A percentile compares a stretch with the other conserved stretches of the same genome.
phyloP scores from a whole-genome alignment of 139 green algal genomes.

The Eudorina sp. region DNA sequence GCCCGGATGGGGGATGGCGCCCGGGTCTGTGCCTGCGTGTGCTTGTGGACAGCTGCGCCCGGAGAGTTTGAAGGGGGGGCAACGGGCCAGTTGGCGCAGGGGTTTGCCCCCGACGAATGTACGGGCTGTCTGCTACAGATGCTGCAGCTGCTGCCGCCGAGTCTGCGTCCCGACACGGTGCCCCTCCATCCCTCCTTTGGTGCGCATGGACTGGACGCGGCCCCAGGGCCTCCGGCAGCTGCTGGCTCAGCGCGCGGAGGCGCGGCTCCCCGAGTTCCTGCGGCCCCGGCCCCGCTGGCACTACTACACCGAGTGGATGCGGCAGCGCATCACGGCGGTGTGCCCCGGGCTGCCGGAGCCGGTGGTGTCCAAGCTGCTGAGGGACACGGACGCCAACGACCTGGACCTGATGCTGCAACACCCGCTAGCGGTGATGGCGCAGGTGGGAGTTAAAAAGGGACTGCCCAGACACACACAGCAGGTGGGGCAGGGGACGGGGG shows the following conservation, averaged over 20 bases:
- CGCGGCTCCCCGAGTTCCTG: constrained; percentile 66
- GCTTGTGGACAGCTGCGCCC: no score
- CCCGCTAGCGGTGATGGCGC: constrained; percentile 57
- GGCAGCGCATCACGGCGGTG: not conserved
- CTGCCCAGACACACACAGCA: no score
- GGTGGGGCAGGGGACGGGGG: no score
- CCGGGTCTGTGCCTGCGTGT: no score
- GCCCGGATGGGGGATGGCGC: no score
- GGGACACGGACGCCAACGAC: constrained; percentile 75
- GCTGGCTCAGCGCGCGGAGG: constrained; percentile 35
- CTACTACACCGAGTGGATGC: constrained; percentile 88
- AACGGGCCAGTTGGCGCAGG: no score
- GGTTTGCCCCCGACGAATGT: no score
- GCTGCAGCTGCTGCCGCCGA: not conserved
- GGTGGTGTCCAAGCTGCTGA: constrained; percentile 83
- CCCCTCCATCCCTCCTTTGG: not conserved
- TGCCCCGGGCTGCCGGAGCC: constrained; percentile 66
- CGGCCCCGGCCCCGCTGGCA: constrained; percentile 75
- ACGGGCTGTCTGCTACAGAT: not conserved
- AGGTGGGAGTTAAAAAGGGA: constrained; percentile 57
- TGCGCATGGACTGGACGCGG: not conserved
- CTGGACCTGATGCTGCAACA: constrained; percentile 85
- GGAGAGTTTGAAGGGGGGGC: no score
- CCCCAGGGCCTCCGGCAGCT: constrained; percentile 15
- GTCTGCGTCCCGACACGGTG: not conserved